Evolutionary conservation across 495 filamentous ascomycete species (phyloP).

Genomic region (Aspergillus kassunensis): DNA sequence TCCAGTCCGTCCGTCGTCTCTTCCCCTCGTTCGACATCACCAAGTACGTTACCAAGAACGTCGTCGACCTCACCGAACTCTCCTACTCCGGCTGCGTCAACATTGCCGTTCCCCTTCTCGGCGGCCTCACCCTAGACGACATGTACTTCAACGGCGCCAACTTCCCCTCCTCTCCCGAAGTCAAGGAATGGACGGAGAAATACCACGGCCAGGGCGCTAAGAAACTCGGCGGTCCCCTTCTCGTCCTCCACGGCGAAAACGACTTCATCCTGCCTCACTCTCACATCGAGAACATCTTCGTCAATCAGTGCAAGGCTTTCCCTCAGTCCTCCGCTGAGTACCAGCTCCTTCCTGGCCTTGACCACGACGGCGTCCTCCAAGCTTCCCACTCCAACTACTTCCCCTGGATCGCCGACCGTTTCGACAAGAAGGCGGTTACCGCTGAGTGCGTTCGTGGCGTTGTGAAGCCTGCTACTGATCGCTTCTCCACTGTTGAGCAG

Average conservation of each 20-base stretch:
- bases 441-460: not conserved
- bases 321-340: not conserved
- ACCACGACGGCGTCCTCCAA: conserved; percentile 7
- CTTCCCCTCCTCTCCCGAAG: conserved; percentile 2
- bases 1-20: not conserved
- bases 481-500: not conserved
- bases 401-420: conserved; percentile 10
- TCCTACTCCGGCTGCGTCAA: conserved; percentile 1
- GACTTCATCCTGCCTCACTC: not conserved
- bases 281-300: not conserved
- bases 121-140: not conserved
- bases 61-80: not conserved
- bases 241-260: conserved; percentile 2
- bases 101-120: not conserved
- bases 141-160: conserved; percentile 7
- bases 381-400: conserved; percentile 2
- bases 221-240: not conserved
- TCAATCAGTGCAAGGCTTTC: not conserved
- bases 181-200: not conserved
- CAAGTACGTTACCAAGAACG: not conserved
- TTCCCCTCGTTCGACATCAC: conserved; percentile 1
- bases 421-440: not conserved
- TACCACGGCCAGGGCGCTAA: conserved; percentile 5
- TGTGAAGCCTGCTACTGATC: not conserved
- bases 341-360: not conserved